Evolutionary conservation across 495 filamentous ascomycete species (phyloP), one percentile per base, ranked within the genome.

Genomic region (Penicillium parvum): DNA sequence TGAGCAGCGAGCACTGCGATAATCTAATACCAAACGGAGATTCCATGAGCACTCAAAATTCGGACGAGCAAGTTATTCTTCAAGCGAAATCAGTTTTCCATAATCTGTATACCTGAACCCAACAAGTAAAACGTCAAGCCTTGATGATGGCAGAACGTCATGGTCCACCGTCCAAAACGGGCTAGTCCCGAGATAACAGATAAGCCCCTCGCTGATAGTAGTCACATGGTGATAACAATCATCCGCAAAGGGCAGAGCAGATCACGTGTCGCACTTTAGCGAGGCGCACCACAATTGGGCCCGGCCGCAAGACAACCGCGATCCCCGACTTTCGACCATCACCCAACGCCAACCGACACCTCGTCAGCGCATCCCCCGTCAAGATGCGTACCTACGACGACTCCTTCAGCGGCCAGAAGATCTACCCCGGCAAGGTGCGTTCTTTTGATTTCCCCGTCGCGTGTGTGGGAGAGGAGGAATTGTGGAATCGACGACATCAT

Each of bases 341-440:
- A 69, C 69, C 68, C 61, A 72, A 70, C 69, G 68, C 65, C 66
- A 72, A 72, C 57, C 65, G 64, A 66, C 60, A 67, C 62, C 59
- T 61, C 65, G 65, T 66, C 64, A 61, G 64, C 68, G 68, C 70
- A 73, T 73, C 58, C 50, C 66, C 77, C 77, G 74, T 76, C 83
- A 88, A 73, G 69, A 95, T 95, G 88, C 84, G 88, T 79, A 95
- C 88, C 74, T 96, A 95, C 89, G 89, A 95, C 79, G 90, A 96
- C 75, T 81, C 84, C 64, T 96, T 96, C 84, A 88, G 84, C 76
- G 90, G 90, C 69, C 83, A 90, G 80, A 90, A 86, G 82, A 95
- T 96, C 76, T 96, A 95, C 82, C 90, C 90, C 64, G 90, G 90
- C 73, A 96, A 95, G 90, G 90, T 96, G 84, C 73, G 83, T 72